Evolutionary conservation across 164 flowering plant species (phyloP).

Genomic region (Piper longum): DNA sequence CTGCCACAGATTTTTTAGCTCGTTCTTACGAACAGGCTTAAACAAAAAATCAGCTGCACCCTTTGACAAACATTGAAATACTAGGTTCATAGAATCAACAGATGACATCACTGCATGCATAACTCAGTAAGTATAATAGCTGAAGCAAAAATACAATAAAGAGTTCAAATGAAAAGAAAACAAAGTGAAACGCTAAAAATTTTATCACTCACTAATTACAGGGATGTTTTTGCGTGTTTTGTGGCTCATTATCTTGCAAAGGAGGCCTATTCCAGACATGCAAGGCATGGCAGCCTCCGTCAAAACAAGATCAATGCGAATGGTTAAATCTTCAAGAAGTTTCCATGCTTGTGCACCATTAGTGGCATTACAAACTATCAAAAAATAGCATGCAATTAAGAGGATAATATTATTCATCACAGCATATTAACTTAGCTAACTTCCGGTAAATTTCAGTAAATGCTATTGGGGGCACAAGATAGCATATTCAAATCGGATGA

Average conservation of each 20-base stretch:
- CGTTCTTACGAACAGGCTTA: conserved; percentile 67
- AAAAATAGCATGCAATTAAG: background rate
- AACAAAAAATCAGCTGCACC: conserved; percentile 63
- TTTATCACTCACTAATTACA: conserved; percentile 58
- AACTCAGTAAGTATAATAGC: conserved; percentile 18
- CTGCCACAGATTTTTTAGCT: conserved; percentile 70
- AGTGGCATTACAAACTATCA: conserved; percentile 47
- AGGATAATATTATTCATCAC: background rate
- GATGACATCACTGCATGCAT: conserved; percentile 63
- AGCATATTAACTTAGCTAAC: too few relatives aligned
- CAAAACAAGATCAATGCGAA: conserved; percentile 54
- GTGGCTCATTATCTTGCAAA: conserved; percentile 67
- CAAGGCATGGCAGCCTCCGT: conserved; percentile 69
- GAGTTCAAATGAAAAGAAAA: background rate
- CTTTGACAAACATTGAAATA: conserved; percentile 54
- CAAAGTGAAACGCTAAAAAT: background rate
- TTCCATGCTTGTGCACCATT: conserved; percentile 83
- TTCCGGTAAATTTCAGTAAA: too few relatives aligned
- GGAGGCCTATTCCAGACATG: conserved; percentile 59
- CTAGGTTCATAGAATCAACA: conserved; percentile 60
- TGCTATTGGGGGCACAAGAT: too few relatives aligned
- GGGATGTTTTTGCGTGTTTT: conserved; percentile 54
- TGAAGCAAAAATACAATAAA: conserved; percentile 10
- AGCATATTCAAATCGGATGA: too few relatives aligned
- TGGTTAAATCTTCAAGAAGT: conserved; percentile 40